These are phyloP conservation scores for Euclidium syriacum DNA, from an alignment of 345 rosid species.

Conservation along the genomic window DNA sequence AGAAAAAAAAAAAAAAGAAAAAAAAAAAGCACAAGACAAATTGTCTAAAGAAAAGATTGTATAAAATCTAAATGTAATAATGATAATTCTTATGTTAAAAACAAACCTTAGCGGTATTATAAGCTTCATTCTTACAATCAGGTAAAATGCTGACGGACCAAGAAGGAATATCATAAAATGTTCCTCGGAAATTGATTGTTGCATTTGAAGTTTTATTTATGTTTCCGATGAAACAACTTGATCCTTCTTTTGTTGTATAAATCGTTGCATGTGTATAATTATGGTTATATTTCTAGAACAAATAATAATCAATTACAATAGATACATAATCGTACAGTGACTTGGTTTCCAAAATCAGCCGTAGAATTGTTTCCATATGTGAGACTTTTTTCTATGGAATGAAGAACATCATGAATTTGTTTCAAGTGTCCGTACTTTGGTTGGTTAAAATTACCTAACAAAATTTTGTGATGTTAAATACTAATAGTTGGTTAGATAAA, in stretches of 20 bases:
- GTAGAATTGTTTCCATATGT: conserved; percentile 44
- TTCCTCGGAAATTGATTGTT: conserved; percentile 37
- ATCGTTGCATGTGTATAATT: conserved; percentile 40
- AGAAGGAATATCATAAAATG: conserved; percentile 36
- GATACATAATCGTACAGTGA: conserved; percentile 18
- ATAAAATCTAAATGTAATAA: neutral
- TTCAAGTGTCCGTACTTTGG: conserved; percentile 82
- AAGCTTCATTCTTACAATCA: conserved; percentile 42
- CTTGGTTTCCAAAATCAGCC: conserved; percentile 35
- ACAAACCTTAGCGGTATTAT: conserved; percentile 50
- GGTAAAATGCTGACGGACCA: conserved; percentile 68
- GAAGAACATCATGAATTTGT: conserved; percentile 54
- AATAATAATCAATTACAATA: neutral
- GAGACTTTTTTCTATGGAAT: conserved; percentile 44
- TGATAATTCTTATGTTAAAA: neutral
- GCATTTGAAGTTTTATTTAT: conserved; percentile 38
- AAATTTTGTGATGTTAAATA: neutral
- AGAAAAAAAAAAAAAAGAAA: too few relatives aligned
- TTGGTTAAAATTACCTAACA: conserved; percentile 55
- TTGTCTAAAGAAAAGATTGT: too few relatives aligned
- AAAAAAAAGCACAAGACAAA: too few relatives aligned
- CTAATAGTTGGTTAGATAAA: neutral
- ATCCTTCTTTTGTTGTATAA: conserved; percentile 34
- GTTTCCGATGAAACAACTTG: conserved; percentile 56
- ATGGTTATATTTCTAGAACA: neutral